Percentiles rank a stretch among this genome's conserved stretches.
Evolutionary conservation across 2,329 filamentous ascomycete genomes (phyloP).

Genomic region (Graphilbum fragrans): DNA sequence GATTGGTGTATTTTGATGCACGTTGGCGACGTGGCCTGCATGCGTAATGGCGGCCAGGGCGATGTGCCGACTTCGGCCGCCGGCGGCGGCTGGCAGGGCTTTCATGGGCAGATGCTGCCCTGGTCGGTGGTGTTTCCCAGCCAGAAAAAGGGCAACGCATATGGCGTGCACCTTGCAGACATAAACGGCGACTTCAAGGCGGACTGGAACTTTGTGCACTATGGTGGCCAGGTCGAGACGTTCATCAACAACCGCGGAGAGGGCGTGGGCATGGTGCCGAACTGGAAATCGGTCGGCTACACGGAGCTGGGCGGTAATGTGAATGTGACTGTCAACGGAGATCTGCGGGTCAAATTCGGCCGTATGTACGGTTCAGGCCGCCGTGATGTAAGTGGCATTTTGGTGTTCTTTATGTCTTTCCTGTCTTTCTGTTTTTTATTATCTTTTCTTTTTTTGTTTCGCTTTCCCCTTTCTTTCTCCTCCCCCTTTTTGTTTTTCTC

Average conservation of each 20-base stretch:
- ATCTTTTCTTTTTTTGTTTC: no score
- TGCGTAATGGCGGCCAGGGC: neutral
- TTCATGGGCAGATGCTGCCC: neutral
- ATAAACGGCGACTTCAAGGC: constrained; percentile 2
- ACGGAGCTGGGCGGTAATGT: neutral
- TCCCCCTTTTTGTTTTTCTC: no score
- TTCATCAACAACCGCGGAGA: neutral
- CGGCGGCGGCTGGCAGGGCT: neutral
- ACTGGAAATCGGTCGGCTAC: neutral
- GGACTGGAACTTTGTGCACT: neutral
- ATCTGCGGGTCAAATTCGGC: neutral
- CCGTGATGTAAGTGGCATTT: neutral
- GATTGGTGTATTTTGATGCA: neutral
- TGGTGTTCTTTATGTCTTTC: no score
- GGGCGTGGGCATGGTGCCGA: neutral
- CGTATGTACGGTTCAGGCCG: neutral
- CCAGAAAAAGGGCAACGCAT: neutral
- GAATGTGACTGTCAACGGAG: neutral
- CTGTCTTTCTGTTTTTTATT: no score
- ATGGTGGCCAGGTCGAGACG: neutral
- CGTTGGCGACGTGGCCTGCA: neutral
- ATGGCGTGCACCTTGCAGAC: neutral
- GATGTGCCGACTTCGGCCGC: neutral
- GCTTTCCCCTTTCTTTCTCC: no score
- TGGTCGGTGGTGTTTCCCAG: neutral